Evolutionary conservation across 1,284 basidiomycete species (phyloP).

Genomic region (Cryptococcus hybrid): DNA sequence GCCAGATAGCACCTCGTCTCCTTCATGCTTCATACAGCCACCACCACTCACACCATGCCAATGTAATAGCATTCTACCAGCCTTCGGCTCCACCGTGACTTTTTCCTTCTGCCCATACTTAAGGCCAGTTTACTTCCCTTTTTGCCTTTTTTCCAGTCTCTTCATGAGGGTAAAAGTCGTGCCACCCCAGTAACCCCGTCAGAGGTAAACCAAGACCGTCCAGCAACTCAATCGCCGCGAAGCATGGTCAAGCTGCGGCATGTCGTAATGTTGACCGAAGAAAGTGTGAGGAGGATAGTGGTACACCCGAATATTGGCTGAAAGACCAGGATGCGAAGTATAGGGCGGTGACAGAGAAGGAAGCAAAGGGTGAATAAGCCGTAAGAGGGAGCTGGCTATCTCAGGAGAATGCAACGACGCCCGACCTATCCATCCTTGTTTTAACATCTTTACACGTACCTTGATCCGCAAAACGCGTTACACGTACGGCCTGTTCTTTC

Average conservation of each 20-base stretch:
- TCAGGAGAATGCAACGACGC: slow-evolving; percentile 60
- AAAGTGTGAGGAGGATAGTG: slow-evolving; percentile 33
- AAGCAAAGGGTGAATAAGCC: slow-evolving; percentile 60
- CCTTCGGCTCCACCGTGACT: slow-evolving; percentile 61
- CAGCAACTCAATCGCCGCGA: slow-evolving; percentile 55
- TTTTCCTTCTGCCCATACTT: slow-evolving; percentile 49
- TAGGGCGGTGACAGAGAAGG: slow-evolving; percentile 38
- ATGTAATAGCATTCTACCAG: slow-evolving; percentile 70
- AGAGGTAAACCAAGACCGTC: slow-evolving; percentile 76
- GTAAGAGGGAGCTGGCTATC: slow-evolving; percentile 62
- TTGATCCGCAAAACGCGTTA: neutral
- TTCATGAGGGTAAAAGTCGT: slow-evolving; percentile 64
- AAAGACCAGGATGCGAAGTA: slow-evolving; percentile 21
- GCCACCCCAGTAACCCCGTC: slow-evolving; percentile 72
- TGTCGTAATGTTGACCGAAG: slow-evolving; percentile 38
- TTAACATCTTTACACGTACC: neutral
- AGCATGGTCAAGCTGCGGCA: slow-evolving; percentile 14
- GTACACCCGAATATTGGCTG: slow-evolving; percentile 50
- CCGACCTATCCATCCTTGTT: slow-evolving; percentile 57
- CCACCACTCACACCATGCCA: slow-evolving; percentile 67
- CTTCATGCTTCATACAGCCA: slow-evolving; percentile 75
- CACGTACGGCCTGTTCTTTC: slow-evolving; percentile 66
- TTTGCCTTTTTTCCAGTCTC: slow-evolving; percentile 18
- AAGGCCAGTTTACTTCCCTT: too few species aligned
- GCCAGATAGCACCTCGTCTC: slow-evolving; percentile 63